Base-by-base conservation (phyloP, 257 asterid genomes). In the Nicotiana otophora region DNA sequence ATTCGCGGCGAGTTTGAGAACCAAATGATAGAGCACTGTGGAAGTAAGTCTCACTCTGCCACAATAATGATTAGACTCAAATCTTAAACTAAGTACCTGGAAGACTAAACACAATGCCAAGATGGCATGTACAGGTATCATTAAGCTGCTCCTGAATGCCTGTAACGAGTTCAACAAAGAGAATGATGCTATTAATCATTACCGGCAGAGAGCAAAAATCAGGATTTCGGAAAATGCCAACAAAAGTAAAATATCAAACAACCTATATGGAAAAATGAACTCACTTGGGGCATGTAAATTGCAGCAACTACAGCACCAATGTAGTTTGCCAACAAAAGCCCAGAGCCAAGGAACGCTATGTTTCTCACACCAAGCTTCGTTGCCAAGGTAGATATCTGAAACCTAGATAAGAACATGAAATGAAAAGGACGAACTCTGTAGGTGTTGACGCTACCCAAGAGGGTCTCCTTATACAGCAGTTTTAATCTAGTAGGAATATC, bases 361-460 rank as follows among this genome's bases (percentile, higher is more conserved):
- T 96, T 96, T 88, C 97, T 91, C 86, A 94, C 97, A 31, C 99
- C 99, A 87, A 96, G 98, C 85, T 94, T 96, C 67, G 98, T 93
- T 77, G 98, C 99, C 74, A 96, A 86, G 75, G 98, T 96, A 77
- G 97, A 90, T 86, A 96, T 96, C 93, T 92, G 94, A 93, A 96
- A 96, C 94, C 99, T 96, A 82, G 30, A 66, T 4, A 84, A 85
- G 53, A 7, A 58, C 28, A 55, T 65, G 31, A 79, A 87, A 77
- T 28, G 33, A 64, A 19, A 67, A 51, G 12, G 61, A 74, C 42
- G 26, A 26, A 42, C 48, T 42, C 48, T 42, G 48, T 2, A 42
- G 48, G 48, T 42, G 80, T 74, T 74, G 63, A 74, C 15, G 15
- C 46, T 48, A 74, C 23, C 26, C 80, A 72, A 46, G 80, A 26